Evolutionary conservation across 1,139 yeast genomes (phyloP), one percentile per base, ranked within the genome.

Genomic region (Suhomyces coccinellae): DNA sequence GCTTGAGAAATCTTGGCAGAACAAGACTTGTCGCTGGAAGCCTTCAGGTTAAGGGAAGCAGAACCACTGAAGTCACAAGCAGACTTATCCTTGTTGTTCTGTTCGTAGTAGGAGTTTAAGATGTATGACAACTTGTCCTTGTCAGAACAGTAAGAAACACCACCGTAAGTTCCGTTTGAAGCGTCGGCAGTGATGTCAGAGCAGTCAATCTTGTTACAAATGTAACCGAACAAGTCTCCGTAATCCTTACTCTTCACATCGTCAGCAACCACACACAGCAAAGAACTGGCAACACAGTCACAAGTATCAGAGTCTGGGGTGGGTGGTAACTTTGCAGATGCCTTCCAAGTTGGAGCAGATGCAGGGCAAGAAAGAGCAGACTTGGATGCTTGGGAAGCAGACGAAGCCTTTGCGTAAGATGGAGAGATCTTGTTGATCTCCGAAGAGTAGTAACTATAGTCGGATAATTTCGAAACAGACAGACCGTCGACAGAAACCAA

Each of bases 391-490:
- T 55, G 50, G 14, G 64, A 60, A 15, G 56, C 61, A 22, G 57
- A 49, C 43, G 62, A 51, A 27, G 66, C 57, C 40, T 58, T 50
- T 39, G 76, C 77, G 37, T 52, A 65, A 12, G 67, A 54, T 24
- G 87, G 79, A 52, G 79, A 57, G 42, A 80, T 64, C 33, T 78
- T 64, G 44, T 78, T 71, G 45, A 87, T 72, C 62, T 88, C 69
- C 56, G 88, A 88, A 43, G 80, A 69, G 51, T 68, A 72, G 65
- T 71, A 62, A 49, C 53, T 55, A 68, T 83, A 82, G 52, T 78
- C 76, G 47, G 66, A 69, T 58, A 73, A 59, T 36, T 78, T 73
- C 32, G 65, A 65, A 36, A 71, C 75, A 38, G 61, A 56, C 52
- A 66, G 71, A 40, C 62, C 68, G 26, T 61, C 62, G 49, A 83